Evolutionary conservation across 1,284 basidiomycete species (phyloP).

Genomic region (Apiotrichum domesticum): DNA sequence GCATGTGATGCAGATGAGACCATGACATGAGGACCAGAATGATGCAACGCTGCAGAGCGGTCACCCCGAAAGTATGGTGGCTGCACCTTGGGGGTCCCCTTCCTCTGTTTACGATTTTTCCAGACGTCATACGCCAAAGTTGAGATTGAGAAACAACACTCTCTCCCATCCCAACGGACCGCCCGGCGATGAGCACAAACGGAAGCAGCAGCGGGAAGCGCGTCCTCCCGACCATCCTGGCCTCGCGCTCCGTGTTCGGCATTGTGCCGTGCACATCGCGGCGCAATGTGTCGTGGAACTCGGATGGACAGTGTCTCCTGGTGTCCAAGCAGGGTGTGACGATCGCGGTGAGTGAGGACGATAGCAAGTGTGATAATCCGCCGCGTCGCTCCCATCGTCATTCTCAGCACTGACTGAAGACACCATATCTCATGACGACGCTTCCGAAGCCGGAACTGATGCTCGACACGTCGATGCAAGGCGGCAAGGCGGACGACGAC

Average conservation of each 20-base stretch:
- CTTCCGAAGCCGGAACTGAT: slow-evolving; percentile 25
- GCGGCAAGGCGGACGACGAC: slow-evolving; percentile 4
- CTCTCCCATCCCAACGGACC: too few relatives aligned
- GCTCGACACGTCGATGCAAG: slow-evolving; percentile 17
- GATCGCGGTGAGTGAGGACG: slow-evolving; percentile 16
- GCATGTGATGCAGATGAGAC: too few relatives aligned
- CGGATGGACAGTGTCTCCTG: slow-evolving; percentile 39
- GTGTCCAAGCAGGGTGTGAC: slow-evolving; percentile 24
- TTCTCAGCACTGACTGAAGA: slow-evolving; percentile 17
- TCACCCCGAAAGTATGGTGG: too few relatives aligned
- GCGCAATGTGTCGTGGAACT: slow-evolving; percentile 31
- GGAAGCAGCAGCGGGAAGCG: neutral
- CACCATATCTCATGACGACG: slow-evolving; percentile 28
- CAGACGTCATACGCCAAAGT: too few relatives aligned
- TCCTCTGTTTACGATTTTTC: too few relatives aligned
- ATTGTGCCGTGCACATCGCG: slow-evolving; percentile 1
- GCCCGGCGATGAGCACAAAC: neutral
- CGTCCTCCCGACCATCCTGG: slow-evolving; percentile 2
- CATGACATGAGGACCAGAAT: too few relatives aligned
- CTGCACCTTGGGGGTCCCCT: too few relatives aligned
- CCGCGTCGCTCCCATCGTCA: too few relatives aligned
- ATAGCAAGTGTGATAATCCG: slow-evolving; percentile 3
- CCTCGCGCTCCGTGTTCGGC: slow-evolving; percentile 2
- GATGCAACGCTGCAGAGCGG: too few relatives aligned
- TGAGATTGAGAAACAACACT: too few relatives aligned